A percentile compares a stretch with the other conserved stretches of the same genome.
Conservation (phyloP, 2,329 filamentous ascomycete species). For the Ramularia collo-cygni region DNA sequence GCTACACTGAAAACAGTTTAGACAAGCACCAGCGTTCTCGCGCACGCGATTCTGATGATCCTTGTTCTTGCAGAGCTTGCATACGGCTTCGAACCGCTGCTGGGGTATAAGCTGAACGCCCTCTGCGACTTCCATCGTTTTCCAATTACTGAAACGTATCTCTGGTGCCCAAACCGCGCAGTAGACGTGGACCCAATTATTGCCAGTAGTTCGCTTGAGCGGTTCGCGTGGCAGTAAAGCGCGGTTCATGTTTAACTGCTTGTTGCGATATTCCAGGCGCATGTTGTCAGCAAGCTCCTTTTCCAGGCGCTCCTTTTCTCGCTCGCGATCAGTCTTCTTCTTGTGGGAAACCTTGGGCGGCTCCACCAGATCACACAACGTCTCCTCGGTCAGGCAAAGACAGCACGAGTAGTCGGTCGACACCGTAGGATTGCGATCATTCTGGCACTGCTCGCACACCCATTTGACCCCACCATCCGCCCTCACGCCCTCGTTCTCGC, state of each 20-base stretch:
- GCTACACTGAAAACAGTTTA: constrained; percentile 71
- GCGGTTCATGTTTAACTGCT: constrained; percentile 76
- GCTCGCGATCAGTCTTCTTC: constrained; percentile 89
- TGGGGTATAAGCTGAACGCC: constrained; percentile 77
- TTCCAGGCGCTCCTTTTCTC: constrained; percentile 79
- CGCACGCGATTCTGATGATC: constrained; percentile 29
- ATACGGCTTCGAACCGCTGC: constrained; percentile 66
- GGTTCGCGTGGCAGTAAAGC: constrained; percentile 81
- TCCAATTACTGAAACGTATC: constrained; percentile 83
- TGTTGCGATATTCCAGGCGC: constrained; percentile 73
- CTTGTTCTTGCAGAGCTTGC: constrained; percentile 73
- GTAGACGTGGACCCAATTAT: constrained; percentile 96
- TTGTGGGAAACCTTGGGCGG: constrained; percentile 69
- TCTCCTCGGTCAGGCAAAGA: constrained; percentile 76
- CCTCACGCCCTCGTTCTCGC: constrained; percentile 53
- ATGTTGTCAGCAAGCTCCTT: constrained; percentile 74
- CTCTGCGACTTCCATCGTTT: constrained; percentile 76
- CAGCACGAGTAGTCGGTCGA: constrained; percentile 95
- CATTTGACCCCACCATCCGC: constrained; percentile 55
- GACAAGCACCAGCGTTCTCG: constrained; percentile 60
- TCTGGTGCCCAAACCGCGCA: constrained; percentile 91
- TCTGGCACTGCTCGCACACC: constrained; percentile 92
- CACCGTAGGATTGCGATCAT: constrained; percentile 84
- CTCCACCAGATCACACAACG: constrained; percentile 77
- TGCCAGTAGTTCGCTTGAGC: constrained; percentile 86